Conservation (phyloP, 2,329 filamentous ascomycete species). For the Pseudogymnoascus sp. region DNA sequence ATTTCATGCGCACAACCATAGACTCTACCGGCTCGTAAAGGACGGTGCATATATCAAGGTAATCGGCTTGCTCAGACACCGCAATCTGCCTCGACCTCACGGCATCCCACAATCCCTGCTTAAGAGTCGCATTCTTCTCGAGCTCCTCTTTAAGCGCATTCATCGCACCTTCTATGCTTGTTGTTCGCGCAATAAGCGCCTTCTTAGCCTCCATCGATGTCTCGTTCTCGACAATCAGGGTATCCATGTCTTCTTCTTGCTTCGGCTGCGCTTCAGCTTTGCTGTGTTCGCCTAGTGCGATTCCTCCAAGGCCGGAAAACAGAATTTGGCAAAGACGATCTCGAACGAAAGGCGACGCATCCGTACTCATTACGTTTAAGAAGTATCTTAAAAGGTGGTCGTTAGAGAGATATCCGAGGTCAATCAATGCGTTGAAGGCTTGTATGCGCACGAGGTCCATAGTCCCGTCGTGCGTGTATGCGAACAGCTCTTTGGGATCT, state of each 20-base stretch:
- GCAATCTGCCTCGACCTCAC: conserved; percentile 39
- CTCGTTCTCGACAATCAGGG: conserved; percentile 39
- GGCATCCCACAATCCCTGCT: conserved; percentile 40
- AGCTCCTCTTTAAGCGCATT: conserved; percentile 40
- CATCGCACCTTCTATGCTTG: conserved; percentile 39
- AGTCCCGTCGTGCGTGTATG: conserved; percentile 57
- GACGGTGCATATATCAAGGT: conserved; percentile 43
- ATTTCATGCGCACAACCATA: conserved; percentile 37
- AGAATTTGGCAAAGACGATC: conserved; percentile 51
- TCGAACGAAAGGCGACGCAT: conserved; percentile 55
- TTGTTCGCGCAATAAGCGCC: conserved; percentile 38
- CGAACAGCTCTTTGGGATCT: conserved; percentile 47
- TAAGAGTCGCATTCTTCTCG: conserved; percentile 36
- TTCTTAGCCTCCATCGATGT: conserved; percentile 36
- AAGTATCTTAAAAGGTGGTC: conserved; percentile 47
- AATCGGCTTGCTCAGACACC: conserved; percentile 38
- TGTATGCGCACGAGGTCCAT: conserved; percentile 56
- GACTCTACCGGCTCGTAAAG: conserved; percentile 41
- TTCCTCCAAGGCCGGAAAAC: conserved; percentile 49
- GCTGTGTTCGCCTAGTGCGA: conserved; percentile 53
- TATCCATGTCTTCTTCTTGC: conserved; percentile 24
- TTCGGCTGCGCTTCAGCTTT: conserved; percentile 19
- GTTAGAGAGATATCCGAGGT: conserved; percentile 52
- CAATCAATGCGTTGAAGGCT: conserved; percentile 54
- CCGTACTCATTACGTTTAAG: conserved; percentile 49